phyloP scores from a whole-genome alignment of 768 basidiomycete species.

The Leccinellum luteum region DNA sequence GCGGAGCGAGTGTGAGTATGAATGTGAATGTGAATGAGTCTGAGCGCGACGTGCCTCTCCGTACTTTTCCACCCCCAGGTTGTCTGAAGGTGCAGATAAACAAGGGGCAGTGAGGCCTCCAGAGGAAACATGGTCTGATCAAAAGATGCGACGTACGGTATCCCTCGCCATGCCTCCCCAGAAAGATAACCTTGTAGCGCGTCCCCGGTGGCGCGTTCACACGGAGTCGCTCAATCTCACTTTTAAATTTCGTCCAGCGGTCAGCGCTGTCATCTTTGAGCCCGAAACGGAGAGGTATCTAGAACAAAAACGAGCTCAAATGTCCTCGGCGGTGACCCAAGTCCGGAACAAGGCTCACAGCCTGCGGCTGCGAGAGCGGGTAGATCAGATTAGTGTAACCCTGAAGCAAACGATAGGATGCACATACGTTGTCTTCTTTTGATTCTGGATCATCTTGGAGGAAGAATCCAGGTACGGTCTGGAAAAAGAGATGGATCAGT shows the following conservation, averaged over 20 bases:
- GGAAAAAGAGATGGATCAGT: neutral
- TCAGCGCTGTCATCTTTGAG: constrained; percentile 49
- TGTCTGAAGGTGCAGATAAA: constrained; percentile 58
- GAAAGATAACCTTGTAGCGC: constrained; percentile 62
- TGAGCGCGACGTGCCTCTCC: constrained; percentile 36
- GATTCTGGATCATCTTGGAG: constrained; percentile 22
- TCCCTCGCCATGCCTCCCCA: constrained; percentile 73
- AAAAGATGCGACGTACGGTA: constrained; percentile 52
- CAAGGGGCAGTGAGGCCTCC: constrained; percentile 38
- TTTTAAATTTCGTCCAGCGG: constrained; percentile 49
- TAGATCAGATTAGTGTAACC: neutral
- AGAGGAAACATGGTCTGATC: neutral
- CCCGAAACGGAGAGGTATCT: constrained; percentile 61
- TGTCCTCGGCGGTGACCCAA: neutral
- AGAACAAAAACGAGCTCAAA: neutral
- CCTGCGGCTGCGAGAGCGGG: neutral
- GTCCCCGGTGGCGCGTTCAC: constrained; percentile 33
- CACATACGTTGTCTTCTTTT: constrained; percentile 11
- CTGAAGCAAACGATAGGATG: neutral
- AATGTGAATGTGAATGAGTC: no score
- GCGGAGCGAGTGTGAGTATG: no score
- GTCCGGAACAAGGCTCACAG: constrained; percentile 10
- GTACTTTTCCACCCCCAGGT: constrained; percentile 65
- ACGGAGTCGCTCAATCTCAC: constrained; percentile 47
- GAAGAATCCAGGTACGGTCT: constrained; percentile 17